A percentile compares a stretch with the other conserved stretches of the same genome.
phyloP scores from a whole-genome alignment of 106 monocot genomes.

The Dendrobium officinale region DNA sequence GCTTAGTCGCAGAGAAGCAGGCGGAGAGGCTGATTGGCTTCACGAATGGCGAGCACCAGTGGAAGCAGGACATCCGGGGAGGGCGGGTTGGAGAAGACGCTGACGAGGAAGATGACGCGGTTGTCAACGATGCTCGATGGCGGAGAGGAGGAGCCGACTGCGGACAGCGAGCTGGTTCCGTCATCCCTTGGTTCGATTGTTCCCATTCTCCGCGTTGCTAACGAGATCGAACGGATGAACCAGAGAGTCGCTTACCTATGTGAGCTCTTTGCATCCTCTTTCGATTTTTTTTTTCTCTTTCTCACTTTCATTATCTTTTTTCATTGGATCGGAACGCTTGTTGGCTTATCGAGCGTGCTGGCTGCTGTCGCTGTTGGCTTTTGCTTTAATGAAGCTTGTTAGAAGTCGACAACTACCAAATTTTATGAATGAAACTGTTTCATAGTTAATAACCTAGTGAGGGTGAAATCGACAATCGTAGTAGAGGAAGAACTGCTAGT shows the following conservation, averaged over 20 bases:
- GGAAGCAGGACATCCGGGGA: slow-evolving; percentile 25
- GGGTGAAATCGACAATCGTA: background rate
- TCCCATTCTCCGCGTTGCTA: slow-evolving; percentile 91
- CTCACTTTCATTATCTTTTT: background rate
- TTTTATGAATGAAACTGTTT: background rate
- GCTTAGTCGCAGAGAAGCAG: background rate
- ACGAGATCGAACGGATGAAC: slow-evolving; percentile 70
- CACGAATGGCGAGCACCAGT: slow-evolving; percentile 54
- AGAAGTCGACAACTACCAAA: background rate
- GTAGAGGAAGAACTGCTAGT: background rate
- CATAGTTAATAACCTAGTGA: background rate
- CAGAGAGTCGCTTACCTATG: slow-evolving; percentile 83
- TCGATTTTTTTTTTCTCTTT: background rate
- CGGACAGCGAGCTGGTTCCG: slow-evolving; percentile 82
- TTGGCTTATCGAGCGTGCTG: background rate
- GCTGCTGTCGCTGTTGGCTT: background rate
- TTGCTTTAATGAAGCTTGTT: background rate
- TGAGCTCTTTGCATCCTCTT: slow-evolving; percentile 12
- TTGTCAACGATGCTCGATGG: slow-evolving; percentile 56
- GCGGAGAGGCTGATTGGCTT: background rate
- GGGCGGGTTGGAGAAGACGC: slow-evolving; percentile 17
- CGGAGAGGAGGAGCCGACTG: slow-evolving; percentile 43
- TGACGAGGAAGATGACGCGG: slow-evolving; percentile 62
- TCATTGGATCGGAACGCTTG: background rate
- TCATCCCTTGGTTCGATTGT: slow-evolving; percentile 69